Evolutionary conservation across 2,329 filamentous ascomycete genomes (phyloP), one percentile per base, ranked within the genome.

Genomic region (Stemphylium beticola): DNA sequence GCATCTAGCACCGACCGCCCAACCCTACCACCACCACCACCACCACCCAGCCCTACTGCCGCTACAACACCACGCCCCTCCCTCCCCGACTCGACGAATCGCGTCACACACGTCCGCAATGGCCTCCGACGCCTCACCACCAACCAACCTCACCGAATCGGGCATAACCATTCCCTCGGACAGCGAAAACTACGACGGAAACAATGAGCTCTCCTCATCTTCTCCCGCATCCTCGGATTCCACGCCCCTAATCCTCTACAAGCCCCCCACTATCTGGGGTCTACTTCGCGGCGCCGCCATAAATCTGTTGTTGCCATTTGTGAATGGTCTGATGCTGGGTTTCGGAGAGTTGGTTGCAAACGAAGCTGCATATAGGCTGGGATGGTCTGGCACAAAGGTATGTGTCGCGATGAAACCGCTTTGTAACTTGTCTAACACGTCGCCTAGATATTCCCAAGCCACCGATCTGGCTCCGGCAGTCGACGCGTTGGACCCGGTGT

Each of bases 241-340:
- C 10, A 83, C 86, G 1, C 88, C 89, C 8, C 77, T 96, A 67
- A 88, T 96, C 42, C 84, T 98, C 41, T 99, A 98, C 83, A 87
- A 87, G 62, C 92, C 93, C 3, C 93, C 95, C 2, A 96, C 92
- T 0, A 69, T 96, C 39, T 96, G 91, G 91, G 87, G 90, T 9
- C 76, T 99, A 59, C 64, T 97, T 49, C 87, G 93, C 50, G 92
- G 95, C 33, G 91, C 92, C 14, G 92, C 93, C 5, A 99, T 99
- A 78, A 99, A 99, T 75, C 81, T 99, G n/a, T 69, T 99, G 1
- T 79, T 99, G 17, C 95, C 95, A 0, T 99, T 99, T 70, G 86
- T 99, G 71, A 99, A 99, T 78, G 95, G 95, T 41, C 85, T 99
- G 82, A 99, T 99, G 95, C 79, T 99, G 69, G 95, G 95, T 2